Conservation (phyloP, 441 rosid species). For the Pelargonium myrrhifolium region DNA sequence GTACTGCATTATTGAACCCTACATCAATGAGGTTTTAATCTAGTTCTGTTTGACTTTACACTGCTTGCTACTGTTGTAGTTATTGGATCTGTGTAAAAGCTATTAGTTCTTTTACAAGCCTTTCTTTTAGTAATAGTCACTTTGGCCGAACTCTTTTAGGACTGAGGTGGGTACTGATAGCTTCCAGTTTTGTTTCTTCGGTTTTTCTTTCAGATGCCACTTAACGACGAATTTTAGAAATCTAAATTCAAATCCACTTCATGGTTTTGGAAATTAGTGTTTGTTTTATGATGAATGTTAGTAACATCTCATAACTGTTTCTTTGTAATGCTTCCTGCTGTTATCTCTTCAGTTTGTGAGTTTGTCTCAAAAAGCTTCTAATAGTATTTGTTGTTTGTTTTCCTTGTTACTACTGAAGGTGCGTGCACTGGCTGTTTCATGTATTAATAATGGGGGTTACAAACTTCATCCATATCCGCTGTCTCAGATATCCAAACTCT, state of each 20-base stretch:
- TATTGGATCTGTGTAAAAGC: background rate
- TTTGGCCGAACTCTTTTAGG: too few relatives aligned
- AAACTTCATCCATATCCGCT: conserved; percentile 90
- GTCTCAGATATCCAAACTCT: conserved; percentile 42
- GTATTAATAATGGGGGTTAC: conserved; percentile 65
- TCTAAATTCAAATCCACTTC: background rate
- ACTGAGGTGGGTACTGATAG: too few relatives aligned
- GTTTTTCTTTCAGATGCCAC: background rate
- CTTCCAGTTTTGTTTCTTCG: too few relatives aligned
- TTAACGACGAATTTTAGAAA: background rate
- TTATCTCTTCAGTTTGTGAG: background rate
- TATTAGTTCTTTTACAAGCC: background rate
- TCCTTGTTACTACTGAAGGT: conserved; percentile 35
- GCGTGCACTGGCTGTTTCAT: conserved; percentile 49
- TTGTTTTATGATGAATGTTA: background rate
- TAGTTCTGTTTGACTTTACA: background rate
- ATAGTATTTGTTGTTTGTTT: background rate
- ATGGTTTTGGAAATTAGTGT: background rate
- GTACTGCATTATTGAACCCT: conserved; percentile 60
- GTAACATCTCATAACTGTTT: background rate
- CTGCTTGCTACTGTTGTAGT: background rate
- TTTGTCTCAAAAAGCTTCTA: background rate
- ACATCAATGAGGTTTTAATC: conserved; percentile 49
- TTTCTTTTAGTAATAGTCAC: background rate
- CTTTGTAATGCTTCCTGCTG: background rate